Evolutionary conservation across 768 basidiomycete species (phyloP).

Genomic region (Auricularia sp.): DNA sequence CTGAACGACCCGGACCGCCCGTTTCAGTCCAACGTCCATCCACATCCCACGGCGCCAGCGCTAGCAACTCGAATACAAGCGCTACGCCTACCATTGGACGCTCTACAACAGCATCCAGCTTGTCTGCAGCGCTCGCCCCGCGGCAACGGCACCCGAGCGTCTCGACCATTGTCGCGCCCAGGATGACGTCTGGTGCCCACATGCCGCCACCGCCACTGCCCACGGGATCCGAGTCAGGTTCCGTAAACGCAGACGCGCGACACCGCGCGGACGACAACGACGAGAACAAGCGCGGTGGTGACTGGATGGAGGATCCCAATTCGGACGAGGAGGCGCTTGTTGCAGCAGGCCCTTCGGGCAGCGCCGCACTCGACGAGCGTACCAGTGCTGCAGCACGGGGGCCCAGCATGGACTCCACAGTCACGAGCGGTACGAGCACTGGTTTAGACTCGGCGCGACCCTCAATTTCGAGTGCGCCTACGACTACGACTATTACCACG

Average conservation of each 20-base stretch:
- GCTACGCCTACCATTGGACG: neutral
- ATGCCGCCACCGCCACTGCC: neutral
- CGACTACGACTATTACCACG: too few relatives aligned
- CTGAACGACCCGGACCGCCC: neutral
- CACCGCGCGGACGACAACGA: conserved; percentile 20
- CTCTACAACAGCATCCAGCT: neutral
- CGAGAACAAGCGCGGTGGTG: conserved; percentile 29
- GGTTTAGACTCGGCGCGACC: neutral
- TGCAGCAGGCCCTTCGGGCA: conserved; percentile 72
- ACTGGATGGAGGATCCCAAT: conserved; percentile 54
- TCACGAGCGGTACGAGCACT: neutral
- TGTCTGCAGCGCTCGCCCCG: neutral
- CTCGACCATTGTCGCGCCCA: neutral
- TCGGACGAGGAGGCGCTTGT: conserved; percentile 82
- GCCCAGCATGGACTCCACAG: neutral
- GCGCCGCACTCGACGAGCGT: conserved; percentile 72
- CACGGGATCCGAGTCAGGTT: neutral
- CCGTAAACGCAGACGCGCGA: conserved; percentile 6
- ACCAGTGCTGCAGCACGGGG: conserved; percentile 41
- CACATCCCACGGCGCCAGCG: neutral
- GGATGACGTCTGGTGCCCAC: neutral
- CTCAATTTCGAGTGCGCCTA: too few relatives aligned
- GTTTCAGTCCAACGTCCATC: neutral
- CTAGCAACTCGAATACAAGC: too few relatives aligned
- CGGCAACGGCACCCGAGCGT: neutral